These are phyloP conservation scores for Lachancea kluyveri DNA, from an alignment of 805 yeast species.

Conservation along the genomic window DNA sequence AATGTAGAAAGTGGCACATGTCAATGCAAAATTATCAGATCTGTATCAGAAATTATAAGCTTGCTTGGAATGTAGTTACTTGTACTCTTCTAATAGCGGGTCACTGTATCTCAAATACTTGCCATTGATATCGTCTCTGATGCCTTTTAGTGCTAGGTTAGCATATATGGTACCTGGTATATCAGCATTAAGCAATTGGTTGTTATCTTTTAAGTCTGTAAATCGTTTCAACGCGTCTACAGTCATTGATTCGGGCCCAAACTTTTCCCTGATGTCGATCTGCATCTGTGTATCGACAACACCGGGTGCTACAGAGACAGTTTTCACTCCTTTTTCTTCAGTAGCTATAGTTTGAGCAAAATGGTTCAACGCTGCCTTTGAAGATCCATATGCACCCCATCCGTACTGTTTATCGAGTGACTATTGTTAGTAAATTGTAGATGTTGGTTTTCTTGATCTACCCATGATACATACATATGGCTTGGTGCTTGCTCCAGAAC, in stretches of 20 bases:
- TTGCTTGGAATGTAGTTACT: background rate
- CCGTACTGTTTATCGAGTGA: constrained; percentile 37
- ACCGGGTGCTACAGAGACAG: constrained; percentile 86
- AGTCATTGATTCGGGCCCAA: constrained; percentile 53
- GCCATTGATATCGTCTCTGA: constrained; percentile 56
- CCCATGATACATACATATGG: constrained; percentile 35
- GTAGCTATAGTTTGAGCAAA: constrained; percentile 58
- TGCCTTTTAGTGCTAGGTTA: constrained; percentile 56
- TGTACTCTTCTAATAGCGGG: constrained; percentile 10
- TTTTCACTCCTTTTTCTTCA: constrained; percentile 48
- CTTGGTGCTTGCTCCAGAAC: constrained; percentile 79
- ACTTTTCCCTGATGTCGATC: constrained; percentile 59
- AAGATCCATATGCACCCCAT: constrained; percentile 90
- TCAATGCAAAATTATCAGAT: too few relatives aligned
- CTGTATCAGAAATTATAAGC: too few relatives aligned
- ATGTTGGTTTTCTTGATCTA: constrained; percentile 4
- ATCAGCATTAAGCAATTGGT: constrained; percentile 56
- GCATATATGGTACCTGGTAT: constrained; percentile 70
- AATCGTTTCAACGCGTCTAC: constrained; percentile 55
- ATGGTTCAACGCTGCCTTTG: constrained; percentile 88
- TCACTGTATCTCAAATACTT: constrained; percentile 59
- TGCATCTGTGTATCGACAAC: constrained; percentile 94
- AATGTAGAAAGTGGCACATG: too few relatives aligned
- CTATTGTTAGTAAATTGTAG: constrained; percentile 2
- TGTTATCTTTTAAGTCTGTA: constrained; percentile 50